Percentiles rank a stretch among this genome's conserved stretches.
These are phyloP conservation scores for Verticillium zaregamsianum DNA, from an alignment of 2,329 filamentous ascomycete genomes.

Conservation along the genomic window DNA sequence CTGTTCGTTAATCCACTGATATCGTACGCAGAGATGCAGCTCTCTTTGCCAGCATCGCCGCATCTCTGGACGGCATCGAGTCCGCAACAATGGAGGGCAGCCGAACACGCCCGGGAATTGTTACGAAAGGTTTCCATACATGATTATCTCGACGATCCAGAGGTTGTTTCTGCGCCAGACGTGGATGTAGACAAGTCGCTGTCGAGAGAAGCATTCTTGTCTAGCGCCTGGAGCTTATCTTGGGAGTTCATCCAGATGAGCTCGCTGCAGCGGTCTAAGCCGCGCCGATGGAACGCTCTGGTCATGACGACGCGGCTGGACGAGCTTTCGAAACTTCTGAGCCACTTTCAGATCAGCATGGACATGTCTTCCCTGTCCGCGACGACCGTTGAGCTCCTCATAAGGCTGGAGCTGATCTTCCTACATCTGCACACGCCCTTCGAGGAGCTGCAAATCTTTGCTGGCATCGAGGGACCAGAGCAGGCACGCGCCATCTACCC, in stretches of 20 bases:
- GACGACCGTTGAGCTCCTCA: slow-evolving; percentile 17
- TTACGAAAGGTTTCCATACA: slow-evolving; percentile 5
- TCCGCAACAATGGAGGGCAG: slow-evolving; percentile 20
- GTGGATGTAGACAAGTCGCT: slow-evolving; percentile 4
- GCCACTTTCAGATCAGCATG: slow-evolving; percentile 13
- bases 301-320: slow-evolving; percentile 21
- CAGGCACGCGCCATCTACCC: slow-evolving; percentile 29
- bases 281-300: slow-evolving; percentile 21
- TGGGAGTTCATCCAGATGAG: slow-evolving; percentile 26
- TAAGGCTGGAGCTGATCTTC: slow-evolving; percentile 26
- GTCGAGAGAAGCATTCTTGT: slow-evolving; percentile 13
- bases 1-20: slow-evolving; percentile 22
- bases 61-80: slow-evolving; percentile 20
- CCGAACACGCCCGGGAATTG: background rate
- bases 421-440: slow-evolving; percentile 35
- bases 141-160: slow-evolving; percentile 16
- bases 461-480: slow-evolving; percentile 35
- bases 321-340: slow-evolving; percentile 21
- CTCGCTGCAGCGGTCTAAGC: slow-evolving; percentile 16
- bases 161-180: background rate
- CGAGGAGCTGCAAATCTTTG: slow-evolving; percentile 36
- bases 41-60: slow-evolving; percentile 17
- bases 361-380: background rate
- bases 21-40: slow-evolving; percentile 24
- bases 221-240: slow-evolving; percentile 20